Evolutionary conservation across 2,329 filamentous ascomycete species (phyloP), one percentile per base, ranked within the genome.

Genomic region (Arachnopeziza araneosa): DNA sequence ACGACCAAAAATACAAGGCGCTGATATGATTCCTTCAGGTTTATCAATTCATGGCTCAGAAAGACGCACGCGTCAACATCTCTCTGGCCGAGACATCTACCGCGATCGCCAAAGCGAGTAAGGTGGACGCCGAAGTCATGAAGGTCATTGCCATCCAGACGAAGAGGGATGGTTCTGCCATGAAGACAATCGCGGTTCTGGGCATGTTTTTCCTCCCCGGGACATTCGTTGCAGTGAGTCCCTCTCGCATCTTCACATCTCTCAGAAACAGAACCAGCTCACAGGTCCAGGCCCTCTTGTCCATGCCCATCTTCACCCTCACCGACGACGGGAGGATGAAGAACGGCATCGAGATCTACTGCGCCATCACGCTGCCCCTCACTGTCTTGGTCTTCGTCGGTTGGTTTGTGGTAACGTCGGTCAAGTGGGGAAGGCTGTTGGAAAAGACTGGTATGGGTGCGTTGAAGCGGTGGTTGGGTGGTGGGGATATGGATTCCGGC

Each of bases 111-210:
- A 55, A 58, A 54, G 60, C 52, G 14, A 64, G 55, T 26, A 63
- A 64, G 21, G 55, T 59, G 54, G 59, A 63, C 32, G 51, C 44
- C 4, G 50, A 30, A 5, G 53, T 17, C 74, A 75, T 51, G 79
- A 76, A 19, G 70, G 21, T 14, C 3, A 50, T 60, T 12, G 60
- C 60, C 1, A 36, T 24, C 12, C 52, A 53, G 51, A 61, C 32
- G 14, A 58, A 58, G 32, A 44, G 32, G 30, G 60, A 63, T 48
- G 57, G 60, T 36, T 44, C 62, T 1, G 59, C 83, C 59, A 85
- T 86, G 83, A 86, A 85, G 74, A 83, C 82, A 0, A 75, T 86
- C 30, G 49, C 64, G 10, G 56, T 68, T 30, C 32, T 68, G 7
- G 56, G 52, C 1, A 64, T 68, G 55, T 51, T 65, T 6, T 68